Percentiles rank a stretch among this genome's conserved stretches.
Evolutionary conservation across 139 green algal genomes (phyloP).

Genomic region (Closterium sp.): DNA sequence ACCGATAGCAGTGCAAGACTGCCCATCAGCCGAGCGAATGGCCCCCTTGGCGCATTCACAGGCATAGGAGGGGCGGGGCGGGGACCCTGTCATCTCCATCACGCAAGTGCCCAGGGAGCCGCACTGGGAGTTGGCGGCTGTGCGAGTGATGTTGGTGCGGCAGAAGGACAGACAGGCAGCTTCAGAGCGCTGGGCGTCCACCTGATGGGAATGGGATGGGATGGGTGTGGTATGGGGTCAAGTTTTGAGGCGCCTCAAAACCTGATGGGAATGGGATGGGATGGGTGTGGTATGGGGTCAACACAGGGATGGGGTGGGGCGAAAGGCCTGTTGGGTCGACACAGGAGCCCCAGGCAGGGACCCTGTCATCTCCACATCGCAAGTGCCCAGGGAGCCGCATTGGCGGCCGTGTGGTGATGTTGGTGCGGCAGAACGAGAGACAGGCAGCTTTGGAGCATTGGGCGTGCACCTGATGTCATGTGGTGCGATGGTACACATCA

Average conservation of each 20-base stretch:
- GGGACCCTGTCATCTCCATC: neutral
- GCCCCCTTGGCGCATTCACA: neutral
- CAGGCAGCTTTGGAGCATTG: neutral
- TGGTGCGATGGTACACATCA: too few relatives aligned
- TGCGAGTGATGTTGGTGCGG: neutral
- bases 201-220: neutral
- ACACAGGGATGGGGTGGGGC: too few relatives aligned
- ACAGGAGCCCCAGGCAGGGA: too few relatives aligned
- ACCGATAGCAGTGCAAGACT: neutral
- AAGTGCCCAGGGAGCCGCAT: neutral
- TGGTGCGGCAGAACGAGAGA: neutral
- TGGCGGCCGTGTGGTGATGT: neutral
- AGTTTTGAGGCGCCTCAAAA: too few relatives aligned
- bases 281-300: too few relatives aligned
- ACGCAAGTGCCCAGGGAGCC: neutral
- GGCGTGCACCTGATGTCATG: neutral
- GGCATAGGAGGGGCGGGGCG: neutral
- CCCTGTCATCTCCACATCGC: neutral
- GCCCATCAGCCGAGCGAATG: neutral
- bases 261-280: too few relatives aligned
- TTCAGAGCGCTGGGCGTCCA: neutral
- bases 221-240: too few relatives aligned
- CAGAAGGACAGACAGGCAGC: neutral
- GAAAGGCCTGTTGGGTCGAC: too few relatives aligned
- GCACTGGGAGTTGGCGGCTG: neutral